phyloP scores from a whole-genome alignment of 1,139 yeast species.

The Yamadazyma blattariae region DNA sequence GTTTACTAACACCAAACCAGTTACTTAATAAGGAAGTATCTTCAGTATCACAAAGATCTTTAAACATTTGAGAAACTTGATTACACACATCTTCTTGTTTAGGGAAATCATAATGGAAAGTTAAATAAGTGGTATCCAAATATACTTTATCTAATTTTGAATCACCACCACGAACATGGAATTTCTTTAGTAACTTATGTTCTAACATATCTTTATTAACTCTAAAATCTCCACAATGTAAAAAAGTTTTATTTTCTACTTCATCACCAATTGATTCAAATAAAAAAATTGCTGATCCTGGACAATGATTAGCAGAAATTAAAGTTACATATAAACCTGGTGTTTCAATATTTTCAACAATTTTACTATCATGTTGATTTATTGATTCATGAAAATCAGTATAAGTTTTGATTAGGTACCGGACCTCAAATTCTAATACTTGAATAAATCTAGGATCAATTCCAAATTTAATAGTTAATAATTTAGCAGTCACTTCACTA shows the following conservation, averaged over 20 bases:
- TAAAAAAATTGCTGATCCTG: constrained; percentile 83
- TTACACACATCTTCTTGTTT: constrained; percentile 67
- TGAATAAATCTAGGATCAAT: constrained; percentile 53
- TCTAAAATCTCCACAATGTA: constrained; percentile 94
- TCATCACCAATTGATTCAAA: constrained; percentile 50
- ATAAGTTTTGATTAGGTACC: constrained; percentile 25
- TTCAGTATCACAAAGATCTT: constrained; percentile 25
- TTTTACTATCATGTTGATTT: constrained; percentile 13
- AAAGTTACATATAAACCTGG: constrained; percentile 59
- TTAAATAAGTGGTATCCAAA: constrained; percentile 84
- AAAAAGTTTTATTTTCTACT: constrained; percentile 28
- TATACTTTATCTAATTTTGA: constrained; percentile 51
- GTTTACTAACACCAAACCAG: constrained; percentile 39
- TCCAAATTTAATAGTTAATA: constrained; percentile 53
- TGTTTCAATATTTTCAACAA: constrained; percentile 12
- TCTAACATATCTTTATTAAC: constrained; percentile 50
- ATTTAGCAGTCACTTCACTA: constrained; percentile 61
- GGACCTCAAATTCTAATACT: constrained; percentile 42
- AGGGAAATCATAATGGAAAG: constrained; percentile 75
- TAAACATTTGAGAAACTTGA: constrained; percentile 54
- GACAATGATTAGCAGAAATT: constrained; percentile 91
- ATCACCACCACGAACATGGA: constrained; percentile 20
- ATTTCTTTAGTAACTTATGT: constrained; percentile 28
- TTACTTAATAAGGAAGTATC: constrained; percentile 24
- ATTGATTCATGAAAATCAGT: constrained; percentile 10